Base-by-base conservation (phyloP, 176 grass and related monocot genomes). In the Eleusine coracana region DNA sequence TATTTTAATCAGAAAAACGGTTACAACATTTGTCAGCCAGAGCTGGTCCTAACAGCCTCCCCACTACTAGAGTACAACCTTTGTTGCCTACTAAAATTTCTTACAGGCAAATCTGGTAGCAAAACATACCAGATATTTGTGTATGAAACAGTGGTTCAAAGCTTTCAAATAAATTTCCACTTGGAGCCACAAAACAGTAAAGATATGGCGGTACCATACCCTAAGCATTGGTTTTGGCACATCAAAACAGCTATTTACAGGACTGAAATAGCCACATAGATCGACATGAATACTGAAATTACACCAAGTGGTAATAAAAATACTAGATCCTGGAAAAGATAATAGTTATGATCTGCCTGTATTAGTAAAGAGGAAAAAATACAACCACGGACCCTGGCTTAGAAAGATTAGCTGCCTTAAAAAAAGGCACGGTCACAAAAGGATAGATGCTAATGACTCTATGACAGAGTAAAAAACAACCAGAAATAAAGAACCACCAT, bases 101-200 rank as follows among this genome's bases (percentile, higher is more conserved):
- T n/a, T 41, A 6, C 20, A 73, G 0, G 7, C 17, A 9, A 73
- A 62, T 56, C 80, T 74, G 51, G 68, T 62, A 62, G 68, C 39
- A 73, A 86, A 44, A 73, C 68, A 49, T 74, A 76, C 11, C 42
- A 40, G 2, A 68, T 17, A 2, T 42, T 42, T 59, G 25, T 10
- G 0, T 18, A 78, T 29, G 18, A 73, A 29, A 72, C 25, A 11
- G 21, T 46, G 78, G 40, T 27, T 73, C 18, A 68, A 78, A 60
- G 31, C 38, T 58, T 25, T 46, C n/a, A 75, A 69, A 59, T 50
- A 77, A 40, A 18, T 39, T 51, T 68, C 23, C 68, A n/a, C 45
- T 51, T 38, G 17, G 67, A 82, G 28, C 18, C 14, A 60, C 15
- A 52, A 9, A 76, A 75, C 15, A 89, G 51, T 7, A 27, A 85